phyloP scores from a whole-genome alignment of 1,284 basidiomycete genomes.

The Acaromyces ingoldii region DNA sequence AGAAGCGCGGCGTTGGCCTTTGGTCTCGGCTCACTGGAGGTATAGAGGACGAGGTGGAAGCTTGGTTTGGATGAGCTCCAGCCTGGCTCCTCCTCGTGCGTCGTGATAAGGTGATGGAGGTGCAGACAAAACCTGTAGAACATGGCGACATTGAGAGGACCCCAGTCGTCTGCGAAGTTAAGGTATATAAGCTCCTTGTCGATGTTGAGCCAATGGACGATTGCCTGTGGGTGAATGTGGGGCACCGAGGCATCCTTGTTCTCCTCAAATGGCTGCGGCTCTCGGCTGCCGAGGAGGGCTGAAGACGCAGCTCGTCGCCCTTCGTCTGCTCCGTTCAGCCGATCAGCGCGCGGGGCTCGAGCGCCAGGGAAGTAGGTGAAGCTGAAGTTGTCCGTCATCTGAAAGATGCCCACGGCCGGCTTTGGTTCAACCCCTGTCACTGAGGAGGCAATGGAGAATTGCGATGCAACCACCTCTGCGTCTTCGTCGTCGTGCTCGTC shows the following conservation, averaged over 20 bases:
- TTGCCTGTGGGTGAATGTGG: conserved; percentile 15
- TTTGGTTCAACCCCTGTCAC: conserved; percentile 12
- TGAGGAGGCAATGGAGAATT: conserved; percentile 9
- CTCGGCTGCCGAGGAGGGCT: conserved; percentile 11
- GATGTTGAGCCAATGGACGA: conserved; percentile 55
- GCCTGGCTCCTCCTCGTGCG: conserved; percentile 1
- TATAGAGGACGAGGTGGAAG: conserved; percentile 79
- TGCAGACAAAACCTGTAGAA: conserved; percentile 75
- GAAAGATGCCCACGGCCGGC: conserved; percentile 17
- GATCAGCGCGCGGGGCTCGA: conserved; percentile 12
- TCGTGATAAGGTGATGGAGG: conserved; percentile 71
- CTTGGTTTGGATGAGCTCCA: neutral
- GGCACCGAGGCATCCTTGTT: conserved; percentile 13
- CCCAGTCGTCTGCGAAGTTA: conserved; percentile 66
- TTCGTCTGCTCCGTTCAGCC: conserved; percentile 2
- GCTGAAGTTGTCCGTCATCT: conserved; percentile 38
- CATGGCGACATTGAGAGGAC: conserved; percentile 59
- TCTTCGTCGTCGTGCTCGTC: neutral
- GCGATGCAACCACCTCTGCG: conserved; percentile 1
- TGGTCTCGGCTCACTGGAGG: conserved; percentile 71
- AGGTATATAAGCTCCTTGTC: conserved; percentile 88
- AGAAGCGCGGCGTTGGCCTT: conserved; percentile 93
- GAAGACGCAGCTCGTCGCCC: neutral
- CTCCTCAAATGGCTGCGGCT: conserved; percentile 7
- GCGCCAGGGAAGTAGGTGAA: conserved; percentile 32